These are phyloP conservation scores for Populus hybrid DNA, from an alignment of 441 rosid species.

Conservation along the genomic window DNA sequence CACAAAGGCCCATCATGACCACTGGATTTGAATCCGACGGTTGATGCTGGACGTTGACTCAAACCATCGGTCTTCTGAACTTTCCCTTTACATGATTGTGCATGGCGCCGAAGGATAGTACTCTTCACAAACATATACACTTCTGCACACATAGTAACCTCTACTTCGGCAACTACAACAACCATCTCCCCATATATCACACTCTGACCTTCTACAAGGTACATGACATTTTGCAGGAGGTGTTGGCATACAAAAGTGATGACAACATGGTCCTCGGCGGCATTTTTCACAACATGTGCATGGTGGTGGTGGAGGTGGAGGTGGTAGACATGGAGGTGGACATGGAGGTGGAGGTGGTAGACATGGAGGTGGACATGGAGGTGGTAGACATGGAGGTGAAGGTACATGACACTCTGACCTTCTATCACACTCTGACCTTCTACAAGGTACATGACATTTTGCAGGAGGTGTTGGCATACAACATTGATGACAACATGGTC, in stretches of 20 bases:
- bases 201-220: conserved; percentile 44
- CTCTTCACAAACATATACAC: conserved; percentile 48
- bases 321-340: neutral
- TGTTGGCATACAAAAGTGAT: conserved; percentile 38
- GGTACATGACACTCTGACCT: too few relatives aligned
- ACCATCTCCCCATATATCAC: conserved; percentile 48
- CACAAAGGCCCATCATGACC: too few relatives aligned
- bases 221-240: neutral
- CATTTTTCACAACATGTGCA: conserved; percentile 37
- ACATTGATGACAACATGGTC: conserved; percentile 26
- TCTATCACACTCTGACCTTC: conserved; percentile 42
- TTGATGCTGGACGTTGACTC: too few relatives aligned
- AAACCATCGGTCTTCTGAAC: too few relatives aligned
- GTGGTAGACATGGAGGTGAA: too few relatives aligned
- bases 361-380: too few relatives aligned
- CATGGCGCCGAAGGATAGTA: conserved; percentile 27
- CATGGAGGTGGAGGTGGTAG: neutral
- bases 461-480: conserved; percentile 30
- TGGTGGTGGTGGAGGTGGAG: neutral
- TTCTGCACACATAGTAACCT: conserved; percentile 22
- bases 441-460: conserved; percentile 19
- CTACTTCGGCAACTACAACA: conserved; percentile 28
- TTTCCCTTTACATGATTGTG: conserved; percentile 41
- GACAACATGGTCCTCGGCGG: conserved; percentile 13
- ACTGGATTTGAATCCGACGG: too few relatives aligned